Base-by-base conservation (phyloP, 2,329 filamentous ascomycete species). In the Penicillium sp. region DNA sequence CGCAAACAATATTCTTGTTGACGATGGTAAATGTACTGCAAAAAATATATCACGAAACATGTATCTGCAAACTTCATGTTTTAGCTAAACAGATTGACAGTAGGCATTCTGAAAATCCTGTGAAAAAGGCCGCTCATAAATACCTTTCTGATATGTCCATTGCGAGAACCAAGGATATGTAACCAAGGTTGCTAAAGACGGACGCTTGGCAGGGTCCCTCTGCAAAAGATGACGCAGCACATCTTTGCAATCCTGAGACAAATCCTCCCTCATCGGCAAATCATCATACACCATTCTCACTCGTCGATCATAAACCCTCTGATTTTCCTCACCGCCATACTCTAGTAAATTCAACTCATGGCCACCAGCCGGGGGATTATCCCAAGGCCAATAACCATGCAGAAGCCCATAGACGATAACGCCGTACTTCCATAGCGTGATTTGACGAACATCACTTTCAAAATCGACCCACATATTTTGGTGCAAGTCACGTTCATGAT, bases 371-470 rank as follows among this genome's bases (percentile, higher is more conserved):
- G 59, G 19, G 24, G 57, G 60, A 14, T 61, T 55, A 44, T 73
- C 71, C 71, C 71, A 74, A 9, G 71, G 68, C 33, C 65, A 65
- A 56, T 65, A 71, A 8, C 71, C 71, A 43, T 74, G 71, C 6
- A 74, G 56, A 27, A 74, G 60, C 3, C 68, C 65, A 55, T 68
- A 73, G 11, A 68, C 51, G 3, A 69, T 54, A 4, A 59, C 61
- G 19, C 63, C 69, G 46, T 68, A 67, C 47, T 68, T 67, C 71
- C 71, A 74, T 16, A 71, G 19, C 16, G 58, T 31, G 2, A 54
- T 37, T 3, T 56, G 33, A 8, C 66, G 65, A 5, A 50, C 6
- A 39, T 73, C 70, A 31, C 65, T 54, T 49, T 26, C 31, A 26
- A 56, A 29, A 46, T 39, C 11, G 13, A 49, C 5, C 2, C 10